Evolutionary conservation across 129 eudicot species (phyloP), one percentile per base, ranked within the genome.

Genomic region (Artemisia argyi): DNA sequence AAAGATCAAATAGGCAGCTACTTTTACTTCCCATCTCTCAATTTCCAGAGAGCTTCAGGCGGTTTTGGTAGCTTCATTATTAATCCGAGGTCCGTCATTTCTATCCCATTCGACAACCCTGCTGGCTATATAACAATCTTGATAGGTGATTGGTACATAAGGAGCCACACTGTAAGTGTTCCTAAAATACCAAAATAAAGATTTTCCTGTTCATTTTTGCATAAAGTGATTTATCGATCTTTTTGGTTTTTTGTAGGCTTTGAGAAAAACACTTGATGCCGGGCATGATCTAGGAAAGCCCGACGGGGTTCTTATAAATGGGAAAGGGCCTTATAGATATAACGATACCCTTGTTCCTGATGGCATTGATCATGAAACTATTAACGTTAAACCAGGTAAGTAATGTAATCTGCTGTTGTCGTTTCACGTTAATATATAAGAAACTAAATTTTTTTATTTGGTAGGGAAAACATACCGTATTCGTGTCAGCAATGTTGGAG

Each of bases 121-220:
- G 76, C 79, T 71, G 92, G 79, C 3, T 87, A 86, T 77, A 86
- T 86, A 22, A 73, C 85, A 9, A 64, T 89, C 64, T 14, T 84
- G 71, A 86, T 89, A 50, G 96, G 96, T 51, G 96, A 89, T 71
- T 89, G 91, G 91, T 89, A 89, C 77, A 89, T 80, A 28, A 67
- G 76, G 39, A 89, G 78, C 75, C 96, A 89, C 82, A 83, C 87
- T 73, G 96, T 89, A 44, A 86, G 92, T 83, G 74, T 61, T 50
- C 17, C 15, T n/a, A 18, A 18, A 61, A 68, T 49, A 11, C 61
- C 48, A 58, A 2, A 52, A 4, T 28, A 49, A 68, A 52, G 19
- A 12, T 54, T 32, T 30, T 69, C n/a, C 13, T 16, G n/a, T 3
- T 52, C 7, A 35, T 8, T 35, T 3, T 7, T n/a, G 24, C 15